Evolutionary conservation across 768 basidiomycete genomes (phyloP), one percentile per base, ranked within the genome.

Genomic region (Thelephora ganbajun): DNA sequence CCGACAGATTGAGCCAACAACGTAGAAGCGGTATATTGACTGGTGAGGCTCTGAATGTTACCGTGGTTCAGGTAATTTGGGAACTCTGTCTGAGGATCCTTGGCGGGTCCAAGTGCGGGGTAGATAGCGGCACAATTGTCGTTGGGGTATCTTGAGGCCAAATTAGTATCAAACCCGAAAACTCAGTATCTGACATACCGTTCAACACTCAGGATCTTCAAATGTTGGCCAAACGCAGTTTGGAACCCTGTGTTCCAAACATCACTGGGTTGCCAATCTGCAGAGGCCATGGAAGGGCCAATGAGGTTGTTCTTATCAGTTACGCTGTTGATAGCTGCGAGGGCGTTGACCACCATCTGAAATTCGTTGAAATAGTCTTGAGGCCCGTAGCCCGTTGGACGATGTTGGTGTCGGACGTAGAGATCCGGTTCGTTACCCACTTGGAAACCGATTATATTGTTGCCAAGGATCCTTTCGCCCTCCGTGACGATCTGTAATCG

Each of bases 391-490:
- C 57, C 55, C 1, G 46, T 48, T 0, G 57, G 48, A 16, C 69
- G 61, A 41, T 66, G 66, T 11, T 62, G 59, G 51, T 69, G 68
- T 33, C 63, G 35, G 45, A 68, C 63, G 53, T 80, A 89, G 52
- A 86, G 71, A 66, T 90, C 85, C 13, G 84, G 85, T 62, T 88
- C 85, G 57, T 88, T 86, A 2, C 79, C 83, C 1, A 77, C 73
- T 58, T 84, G 79, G 6, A 83, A 61, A 0, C 80, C 85, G n/a
- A 81, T 60, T 16, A 88, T 63, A 50, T 75, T 69, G 44, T 72
- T 64, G 1, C 85, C 85, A 1, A 88, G 66, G 50, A 85, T 79
- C 14, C 61, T 51, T 57, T 83, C 71, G 3, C 76, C 76, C 35
- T 71, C 61, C 56, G 76, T 70, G 6, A 77, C 80, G 26, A 83